Evolutionary conservation across 2,329 filamentous ascomycete genomes (phyloP), one percentile per base, ranked within the genome.

Genomic region (Pezicula carpinea): DNA sequence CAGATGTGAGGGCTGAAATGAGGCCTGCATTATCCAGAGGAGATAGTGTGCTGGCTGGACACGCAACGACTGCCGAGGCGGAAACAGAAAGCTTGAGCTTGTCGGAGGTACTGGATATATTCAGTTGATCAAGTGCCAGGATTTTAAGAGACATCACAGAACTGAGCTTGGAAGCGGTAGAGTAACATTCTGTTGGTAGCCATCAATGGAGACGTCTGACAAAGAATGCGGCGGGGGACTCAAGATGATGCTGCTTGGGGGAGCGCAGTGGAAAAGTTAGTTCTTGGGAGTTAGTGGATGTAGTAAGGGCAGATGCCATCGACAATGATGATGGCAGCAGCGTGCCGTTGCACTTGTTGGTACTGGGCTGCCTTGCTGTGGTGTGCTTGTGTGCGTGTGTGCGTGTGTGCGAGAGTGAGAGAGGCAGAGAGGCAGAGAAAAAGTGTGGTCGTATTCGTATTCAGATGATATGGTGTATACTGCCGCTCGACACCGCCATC

Each of bases 1-100:
- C 54, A 8, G 54, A 59, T 7, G 44, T 44, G n/a, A 63, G 43
- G 7, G 48, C 53, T 23, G 47, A 22, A 33, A 55, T 2, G 13
- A 48, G 21, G 7, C 48, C 38, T 23, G 18, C 22, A 10, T 47
- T 31, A 13, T 41, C 6, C 40, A 47, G 21, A 3, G 32, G 21
- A 6, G 29, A 7, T 14, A 52, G 33, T 11, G 22, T 42, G 10
- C 5, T 32, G 3, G 33, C 26, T 15, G 53, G 43, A 11, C 49
- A 10, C 17, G 26, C 39, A 26, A 59, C 7, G 3, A 43, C 47
- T 14, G 44, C 48, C 26, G 42, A 31, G 6, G 52, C 42, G 3
- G 41, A 26, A 11, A 55, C 34, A 14, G 42, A 48, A 5, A 60
- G 50, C 23, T 51, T 50, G 6, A 57, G 19, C 2, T 48, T 47